Base-by-base conservation (phyloP, 1,284 basidiomycete genomes). In the Cryptococcus amylolentus region DNA sequence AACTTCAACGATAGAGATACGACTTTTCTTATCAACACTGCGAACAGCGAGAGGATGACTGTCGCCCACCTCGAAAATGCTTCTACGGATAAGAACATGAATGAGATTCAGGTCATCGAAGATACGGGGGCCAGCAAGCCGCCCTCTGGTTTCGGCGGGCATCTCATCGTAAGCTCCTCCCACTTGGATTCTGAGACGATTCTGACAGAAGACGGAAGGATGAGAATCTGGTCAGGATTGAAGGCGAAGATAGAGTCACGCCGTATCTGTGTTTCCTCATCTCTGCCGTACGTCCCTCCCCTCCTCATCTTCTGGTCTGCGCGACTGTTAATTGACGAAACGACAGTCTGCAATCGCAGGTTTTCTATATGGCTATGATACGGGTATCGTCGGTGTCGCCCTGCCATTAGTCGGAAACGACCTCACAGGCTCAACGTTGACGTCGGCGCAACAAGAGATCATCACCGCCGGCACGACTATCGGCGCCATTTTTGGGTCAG, bases 261-360 rank as follows among this genome's bases (percentile, higher is more conserved):
- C 69, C 68, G 51, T 71, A 73, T 39, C 67, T 73, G 3, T 51
- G 71, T 35, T 73, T 73, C 14, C 61, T 70, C 7, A 66, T 72
- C 44, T 56, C 64, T 4, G 44, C 49, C 13, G 52, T 54, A 31
- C 42, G 51, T 45, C 14, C 2, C 13, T 23, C 31, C 18, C 7
- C 31, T 10, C 3, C 31, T 35, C 31, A 35, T 35, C 10, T 10
- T 35, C 31, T 35, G 1, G 31, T 5, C 23, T 38, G 49, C 35
- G n/a, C n/a, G 18, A 12, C 1, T 23, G n/a, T 9, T 9, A 18
- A 18, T 18, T 51, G 23, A 51, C 16, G 8, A 41, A 9, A 16
- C 16, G 5, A 4, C 13, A 52, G 55, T 16, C 57, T 16, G 57
- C 57, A 23, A 23, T 59, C 37, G 45, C 52, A 1, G 57, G 56